A percentile compares a stretch with the other conserved stretches of the same genome.
These are phyloP conservation scores for Westerdykella aurantiaca DNA, from an alignment of 2,329 filamentous ascomycete species.

Conservation along the genomic window DNA sequence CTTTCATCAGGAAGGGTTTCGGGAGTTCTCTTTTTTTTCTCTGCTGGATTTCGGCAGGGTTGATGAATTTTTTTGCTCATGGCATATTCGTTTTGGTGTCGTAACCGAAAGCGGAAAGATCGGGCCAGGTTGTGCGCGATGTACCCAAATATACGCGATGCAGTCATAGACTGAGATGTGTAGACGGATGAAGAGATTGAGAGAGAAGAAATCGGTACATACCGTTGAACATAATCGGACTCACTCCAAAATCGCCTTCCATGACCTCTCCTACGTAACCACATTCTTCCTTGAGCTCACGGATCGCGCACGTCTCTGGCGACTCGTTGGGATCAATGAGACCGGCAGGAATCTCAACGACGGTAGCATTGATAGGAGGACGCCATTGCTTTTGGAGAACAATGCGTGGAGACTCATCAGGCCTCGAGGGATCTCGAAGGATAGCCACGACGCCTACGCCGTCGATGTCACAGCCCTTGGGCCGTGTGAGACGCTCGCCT, in stretches of 20 bases:
- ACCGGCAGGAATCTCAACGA: slow-evolving; percentile 59
- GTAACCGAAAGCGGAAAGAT: too few species aligned
- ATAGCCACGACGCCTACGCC: slow-evolving; percentile 69
- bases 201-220: slow-evolving; percentile 7
- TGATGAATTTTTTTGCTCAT: too few species aligned
- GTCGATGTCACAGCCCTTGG: slow-evolving; percentile 57
- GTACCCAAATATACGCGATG: too few species aligned
- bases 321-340: slow-evolving; percentile 56
- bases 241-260: slow-evolving; percentile 32
- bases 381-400: slow-evolving; percentile 51
- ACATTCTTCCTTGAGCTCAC: slow-evolving; percentile 60
- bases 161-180: too few species aligned
- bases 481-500: slow-evolving; percentile 64
- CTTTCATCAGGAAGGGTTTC: slow-evolving; percentile 2
- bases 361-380: slow-evolving; percentile 54
- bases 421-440: slow-evolving; percentile 39
- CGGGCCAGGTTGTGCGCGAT: too few species aligned
- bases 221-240: slow-evolving; percentile 42
- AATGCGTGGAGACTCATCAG: slow-evolving; percentile 28
- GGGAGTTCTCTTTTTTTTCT: slow-evolving; percentile 20
- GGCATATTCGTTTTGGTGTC: too few species aligned
- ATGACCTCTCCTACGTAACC: slow-evolving; percentile 52
- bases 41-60: background rate
- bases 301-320: slow-evolving; percentile 52
- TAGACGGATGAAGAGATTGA: background rate